phyloP scores from a whole-genome alignment of 2,329 filamentous ascomycete genomes.

The Fusarium denticulatum region DNA sequence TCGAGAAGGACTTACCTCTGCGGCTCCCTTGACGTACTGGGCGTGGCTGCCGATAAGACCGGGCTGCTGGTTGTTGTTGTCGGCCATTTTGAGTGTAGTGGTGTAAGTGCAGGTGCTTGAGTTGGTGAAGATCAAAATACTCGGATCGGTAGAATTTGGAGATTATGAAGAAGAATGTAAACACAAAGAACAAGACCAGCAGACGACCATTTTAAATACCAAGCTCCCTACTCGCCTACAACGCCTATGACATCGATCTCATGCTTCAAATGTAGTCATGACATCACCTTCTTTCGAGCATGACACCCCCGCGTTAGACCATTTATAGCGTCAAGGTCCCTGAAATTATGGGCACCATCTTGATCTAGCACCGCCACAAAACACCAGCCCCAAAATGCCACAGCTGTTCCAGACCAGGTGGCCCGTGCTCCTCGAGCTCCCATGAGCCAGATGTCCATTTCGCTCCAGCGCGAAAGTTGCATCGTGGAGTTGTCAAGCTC shows the following conservation, averaged over 20 bases:
- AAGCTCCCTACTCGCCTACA: constrained; percentile 19
- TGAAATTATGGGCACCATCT: constrained; percentile 14
- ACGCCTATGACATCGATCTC: constrained; percentile 43
- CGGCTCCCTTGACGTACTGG: constrained; percentile 75
- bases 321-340: constrained; percentile 29
- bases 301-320: constrained; percentile 23
- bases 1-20: constrained; percentile 61
- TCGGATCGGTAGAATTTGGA: background rate
- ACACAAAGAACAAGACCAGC: background rate
- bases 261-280: constrained; percentile 35
- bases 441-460: constrained; percentile 39
- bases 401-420: constrained; percentile 12
- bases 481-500: constrained; percentile 34
- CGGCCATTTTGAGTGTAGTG: constrained; percentile 40
- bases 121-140: background rate
- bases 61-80: constrained; percentile 50
- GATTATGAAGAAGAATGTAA: background rate
- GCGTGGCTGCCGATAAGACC: constrained; percentile 71
- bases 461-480: constrained; percentile 17
- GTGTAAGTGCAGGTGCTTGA: background rate
- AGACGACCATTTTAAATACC: constrained; percentile 26
- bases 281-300: constrained; percentile 38
- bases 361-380: constrained; percentile 15
- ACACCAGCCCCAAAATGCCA: constrained; percentile 18
- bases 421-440: constrained; percentile 30